phyloP scores from a whole-genome alignment of 768 basidiomycete species.

The Leccinum rimulosum region DNA sequence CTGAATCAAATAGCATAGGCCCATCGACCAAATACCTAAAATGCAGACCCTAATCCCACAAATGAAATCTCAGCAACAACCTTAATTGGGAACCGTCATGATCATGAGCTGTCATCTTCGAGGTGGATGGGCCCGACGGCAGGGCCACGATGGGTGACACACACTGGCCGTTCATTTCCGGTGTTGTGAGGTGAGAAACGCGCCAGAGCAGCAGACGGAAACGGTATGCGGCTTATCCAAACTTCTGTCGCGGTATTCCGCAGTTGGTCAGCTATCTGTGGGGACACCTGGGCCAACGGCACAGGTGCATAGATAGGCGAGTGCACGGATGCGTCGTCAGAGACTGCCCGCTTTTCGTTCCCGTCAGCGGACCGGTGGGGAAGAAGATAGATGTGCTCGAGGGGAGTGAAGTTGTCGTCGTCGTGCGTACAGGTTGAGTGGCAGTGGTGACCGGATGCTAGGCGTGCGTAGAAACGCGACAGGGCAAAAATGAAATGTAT shows the following conservation, averaged over 20 bases:
- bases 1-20: background rate
- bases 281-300: slow-evolving; percentile 52
- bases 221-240: slow-evolving; percentile 46
- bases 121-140: slow-evolving; percentile 24
- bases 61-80: background rate
- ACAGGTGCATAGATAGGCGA: slow-evolving; percentile 65
- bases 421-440: slow-evolving; percentile 11
- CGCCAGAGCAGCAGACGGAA: background rate
- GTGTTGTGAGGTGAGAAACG: background rate
- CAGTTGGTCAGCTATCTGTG: slow-evolving; percentile 47
- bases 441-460: slow-evolving; percentile 42
- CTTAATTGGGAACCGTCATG: background rate
- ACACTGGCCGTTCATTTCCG: slow-evolving; percentile 1
- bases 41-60: background rate
- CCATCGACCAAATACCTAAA: background rate
- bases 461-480: slow-evolving; percentile 58
- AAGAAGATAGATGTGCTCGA: slow-evolving; percentile 66
- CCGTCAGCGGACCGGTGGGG: slow-evolving; percentile 29
- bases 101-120: slow-evolving; percentile 11
- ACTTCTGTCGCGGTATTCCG: slow-evolving; percentile 61
- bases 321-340: slow-evolving; percentile 3
- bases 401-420: slow-evolving; percentile 26
- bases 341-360: slow-evolving; percentile 6
- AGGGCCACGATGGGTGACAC: background rate
- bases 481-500: slow-evolving; percentile 76